phyloP scores from a whole-genome alignment of 2,329 filamentous ascomycete genomes.

The Scedosporium minutisporum region DNA sequence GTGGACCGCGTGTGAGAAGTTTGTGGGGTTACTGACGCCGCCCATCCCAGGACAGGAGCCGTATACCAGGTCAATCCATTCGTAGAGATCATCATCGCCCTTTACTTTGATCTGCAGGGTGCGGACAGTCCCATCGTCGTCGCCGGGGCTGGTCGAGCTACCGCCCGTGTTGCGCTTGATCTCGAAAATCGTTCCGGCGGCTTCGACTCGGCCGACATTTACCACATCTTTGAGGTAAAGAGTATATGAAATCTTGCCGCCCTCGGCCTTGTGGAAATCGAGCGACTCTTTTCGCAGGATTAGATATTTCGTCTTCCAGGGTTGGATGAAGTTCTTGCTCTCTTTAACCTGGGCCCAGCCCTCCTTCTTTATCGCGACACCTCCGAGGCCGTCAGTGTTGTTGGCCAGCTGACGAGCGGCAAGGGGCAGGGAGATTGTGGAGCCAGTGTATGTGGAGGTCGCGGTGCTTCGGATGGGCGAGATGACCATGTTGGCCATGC shows the following conservation, averaged over 20 bases:
- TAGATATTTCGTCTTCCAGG: conserved; percentile 85
- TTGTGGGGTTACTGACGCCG: conserved; percentile 95
- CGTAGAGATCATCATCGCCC: conserved; percentile 91
- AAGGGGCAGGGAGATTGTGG: conserved; percentile 64
- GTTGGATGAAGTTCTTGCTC: conserved; percentile 72
- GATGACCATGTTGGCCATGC: conserved; percentile 70
- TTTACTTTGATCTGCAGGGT: conserved; percentile 90
- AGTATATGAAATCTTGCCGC: conserved; percentile 76
- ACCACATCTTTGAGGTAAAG: conserved; percentile 81
- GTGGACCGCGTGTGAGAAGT: conserved; percentile 94
- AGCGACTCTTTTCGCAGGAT: conserved; percentile 87
- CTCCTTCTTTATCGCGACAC: conserved; percentile 68
- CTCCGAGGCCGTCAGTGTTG: conserved; percentile 53
- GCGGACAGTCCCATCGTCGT: conserved; percentile 71
- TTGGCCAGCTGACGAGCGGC: conserved; percentile 50
- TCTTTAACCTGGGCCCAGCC: conserved; percentile 84
- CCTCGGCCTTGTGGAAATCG: conserved; percentile 89
- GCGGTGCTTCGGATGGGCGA: conserved; percentile 59
- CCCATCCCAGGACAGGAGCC: conserved; percentile 95
- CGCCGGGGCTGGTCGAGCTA: conserved; percentile 60
- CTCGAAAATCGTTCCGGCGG: conserved; percentile 86
- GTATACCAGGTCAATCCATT: conserved; percentile 98
- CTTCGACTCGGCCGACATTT: conserved; percentile 83
- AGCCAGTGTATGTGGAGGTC: conserved; percentile 59
- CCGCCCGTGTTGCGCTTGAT: conserved; percentile 69